Evolutionary conservation across 2,329 filamentous ascomycete species (phyloP), one percentile per base, ranked within the genome.

Genomic region (Fusarium sp.): DNA sequence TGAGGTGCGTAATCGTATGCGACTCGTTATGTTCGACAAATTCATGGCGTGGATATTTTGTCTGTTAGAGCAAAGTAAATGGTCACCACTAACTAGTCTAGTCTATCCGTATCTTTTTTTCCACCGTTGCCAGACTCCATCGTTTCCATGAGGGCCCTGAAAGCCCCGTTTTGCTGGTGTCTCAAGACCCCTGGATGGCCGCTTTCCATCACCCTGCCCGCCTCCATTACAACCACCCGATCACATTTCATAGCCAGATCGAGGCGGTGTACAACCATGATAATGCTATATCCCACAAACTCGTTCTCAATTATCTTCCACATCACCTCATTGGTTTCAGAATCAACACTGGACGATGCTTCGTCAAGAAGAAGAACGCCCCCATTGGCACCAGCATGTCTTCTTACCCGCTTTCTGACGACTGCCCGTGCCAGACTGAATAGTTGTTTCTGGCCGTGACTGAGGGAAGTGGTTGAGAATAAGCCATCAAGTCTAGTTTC

Each of bases 341-440:
- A 52, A 49, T 83, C 81, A 2, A 82, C 79, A 32, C 75, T 78
- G 1, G 76, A 77, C 11, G 75, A 79, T 6, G 81, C 75, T 67
- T 83, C 81, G 43, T 83, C 81, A 6, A 83, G 73, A 3, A 83
- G 58, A 13, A 83, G 43, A 1, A 82, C 44, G 1, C 65, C 53
- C 24, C 55, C 53, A 44, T 14, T 61, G 14, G 30, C 50, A n/a
- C 50, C 56, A 4, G 30, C 24, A 4, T 47, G 39, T 4, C 39
- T 19, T 22, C 57, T 45, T 20, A 62, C 40, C 11, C 65, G 48
- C 9, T 74, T 65, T 6, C 83, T 77, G n/a, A 90, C 73, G 24
- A 90, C 78, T 0, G 87, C 88, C 4, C 88, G 77, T 3, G 84
- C 88, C 5, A 91, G 80, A 68, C 83, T 87, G 69, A 91, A 88